Evolutionary conservation across 1,284 basidiomycete genomes (phyloP).

Genomic region (Rhizoctonia solani): DNA sequence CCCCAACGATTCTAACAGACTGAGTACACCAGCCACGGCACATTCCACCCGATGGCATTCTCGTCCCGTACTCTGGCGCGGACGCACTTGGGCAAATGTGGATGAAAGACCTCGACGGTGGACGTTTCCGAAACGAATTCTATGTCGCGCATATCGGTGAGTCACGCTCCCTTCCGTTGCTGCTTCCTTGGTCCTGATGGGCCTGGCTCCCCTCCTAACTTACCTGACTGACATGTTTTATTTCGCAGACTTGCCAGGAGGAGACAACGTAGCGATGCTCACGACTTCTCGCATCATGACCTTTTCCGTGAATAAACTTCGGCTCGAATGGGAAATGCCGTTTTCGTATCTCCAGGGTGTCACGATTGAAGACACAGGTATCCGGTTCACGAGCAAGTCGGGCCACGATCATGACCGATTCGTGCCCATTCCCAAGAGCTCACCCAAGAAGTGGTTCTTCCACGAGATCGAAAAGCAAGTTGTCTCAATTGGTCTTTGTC

Average conservation of each 20-base stretch:
- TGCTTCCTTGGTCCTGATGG: too few species aligned
- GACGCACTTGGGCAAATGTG: conserved; percentile 96
- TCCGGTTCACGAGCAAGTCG: conserved; percentile 77
- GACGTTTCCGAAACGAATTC: conserved; percentile 77
- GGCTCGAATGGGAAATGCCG: conserved; percentile 90
- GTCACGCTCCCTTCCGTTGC: conserved; percentile 42
- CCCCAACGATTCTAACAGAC: too few species aligned
- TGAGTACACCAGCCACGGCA: conserved; percentile 86
- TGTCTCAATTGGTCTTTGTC: neutral
- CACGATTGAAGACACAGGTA: conserved; percentile 85
- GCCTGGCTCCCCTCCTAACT: too few species aligned
- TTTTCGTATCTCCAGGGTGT: conserved; percentile 87
- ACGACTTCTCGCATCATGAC: conserved; percentile 80
- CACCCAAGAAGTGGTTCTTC: conserved; percentile 59
- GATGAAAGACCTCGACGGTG: conserved; percentile 90
- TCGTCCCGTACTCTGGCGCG: conserved; percentile 83
- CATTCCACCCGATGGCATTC: conserved; percentile 82
- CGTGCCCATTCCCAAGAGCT: conserved; percentile 54
- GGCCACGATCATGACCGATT: conserved; percentile 57
- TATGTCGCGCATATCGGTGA: conserved; percentile 92
- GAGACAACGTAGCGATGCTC: conserved; percentile 83
- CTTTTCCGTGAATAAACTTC: conserved; percentile 84
- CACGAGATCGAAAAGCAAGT: conserved; percentile 51
- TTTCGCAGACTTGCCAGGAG: conserved; percentile 67
- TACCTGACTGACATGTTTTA: neutral